Base-by-base conservation (phyloP, 2,329 filamentous ascomycete species). In the Graphilbum ipis-grandicollis region DNA sequence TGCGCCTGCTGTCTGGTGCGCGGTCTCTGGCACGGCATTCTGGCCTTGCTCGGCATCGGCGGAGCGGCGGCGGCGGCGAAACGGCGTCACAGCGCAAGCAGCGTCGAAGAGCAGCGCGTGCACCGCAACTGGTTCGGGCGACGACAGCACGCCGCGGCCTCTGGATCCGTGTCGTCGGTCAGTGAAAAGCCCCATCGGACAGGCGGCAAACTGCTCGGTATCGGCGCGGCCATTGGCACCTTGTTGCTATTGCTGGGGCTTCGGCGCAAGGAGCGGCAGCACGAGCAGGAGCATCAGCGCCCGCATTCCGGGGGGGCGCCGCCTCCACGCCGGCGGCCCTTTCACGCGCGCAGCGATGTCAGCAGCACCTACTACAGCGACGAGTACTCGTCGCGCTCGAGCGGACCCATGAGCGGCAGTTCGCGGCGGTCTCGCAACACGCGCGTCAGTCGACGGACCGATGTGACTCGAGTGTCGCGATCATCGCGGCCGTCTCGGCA, bases 1-100 rank as follows among this genome's bases (percentile, higher is more conserved):
- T 84, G 78, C 62, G 75, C 81, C 59, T 85, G 74, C 65, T 82
- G 78, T 60, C 74, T 76, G 41, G 64, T 68, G 40, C 65, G 68
- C 44, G 70, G 70, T 13, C 58, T 76, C 31, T 79, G 73, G 65
- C 63, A 71, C 43, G 65, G 61, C 23, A 47, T 74, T 30, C 53
- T 71, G 35, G 68, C 67, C 34, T 53, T 80, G 46, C 70, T 82
- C 44, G 76, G 75, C 23, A 50, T 73, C 31, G 65, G 71, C 47
- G 61, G 61, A 60, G 46, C 61, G 61, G 46, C 65, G n/a, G n/a
- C n/a, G n/a, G n/a, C n/a, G n/a, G n/a, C n/a, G n/a, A n/a, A n/a
- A n/a, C n/a, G n/a, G n/a, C n/a, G n/a, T n/a, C n/a, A n/a, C n/a
- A n/a, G n/a, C n/a, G n/a, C n/a, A n/a, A n/a, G n/a, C n/a, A n/a